A percentile compares a stretch with the other conserved stretches of the same genome.
These are phyloP conservation scores for Hepatocystis sp. DNA, from an alignment of 169 alveolate species.

Conservation along the genomic window DNA sequence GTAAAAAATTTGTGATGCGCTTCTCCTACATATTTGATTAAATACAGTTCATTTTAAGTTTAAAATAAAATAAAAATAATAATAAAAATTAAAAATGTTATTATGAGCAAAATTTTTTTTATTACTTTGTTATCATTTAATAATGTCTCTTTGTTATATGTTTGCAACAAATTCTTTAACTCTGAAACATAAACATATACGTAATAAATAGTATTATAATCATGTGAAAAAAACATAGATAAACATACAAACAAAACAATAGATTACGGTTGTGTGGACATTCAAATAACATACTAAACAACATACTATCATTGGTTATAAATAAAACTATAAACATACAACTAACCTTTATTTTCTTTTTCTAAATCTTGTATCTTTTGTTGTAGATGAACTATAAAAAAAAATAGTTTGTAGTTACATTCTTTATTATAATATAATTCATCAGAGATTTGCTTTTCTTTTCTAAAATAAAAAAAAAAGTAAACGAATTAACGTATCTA, in stretches of 20 bases:
- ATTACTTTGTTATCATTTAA: constrained; percentile 45
- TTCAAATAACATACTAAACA: no score
- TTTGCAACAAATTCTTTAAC: constrained; percentile 36
- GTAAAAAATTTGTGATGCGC: no score
- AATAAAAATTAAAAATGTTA: constrained; percentile 39
- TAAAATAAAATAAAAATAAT: constrained; percentile 57
- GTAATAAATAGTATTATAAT: no score
- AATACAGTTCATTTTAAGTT: no score
- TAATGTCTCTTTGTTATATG: constrained; percentile 60
- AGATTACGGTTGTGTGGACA: no score
- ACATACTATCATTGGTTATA: no score
- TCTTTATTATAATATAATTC: constrained; percentile 29
- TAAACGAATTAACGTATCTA: background rate
- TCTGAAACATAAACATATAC: no score
- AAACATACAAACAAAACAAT: no score
- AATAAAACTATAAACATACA: no score
- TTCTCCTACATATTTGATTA: no score
- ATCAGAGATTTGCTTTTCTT: constrained; percentile 24
- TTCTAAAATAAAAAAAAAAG: constrained; percentile 13
- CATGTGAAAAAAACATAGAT: no score
- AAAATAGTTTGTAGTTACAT: constrained; percentile 65
- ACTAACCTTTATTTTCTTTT: constrained; percentile 62
- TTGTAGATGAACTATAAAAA: constrained; percentile 66
- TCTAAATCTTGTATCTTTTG: constrained; percentile 61
- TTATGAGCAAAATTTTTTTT: constrained; percentile 25